A percentile compares a stretch with the other conserved stretches of the same genome.
Conservation (phyloP, 257 asterid genomes). For the Vinca minor region DNA sequence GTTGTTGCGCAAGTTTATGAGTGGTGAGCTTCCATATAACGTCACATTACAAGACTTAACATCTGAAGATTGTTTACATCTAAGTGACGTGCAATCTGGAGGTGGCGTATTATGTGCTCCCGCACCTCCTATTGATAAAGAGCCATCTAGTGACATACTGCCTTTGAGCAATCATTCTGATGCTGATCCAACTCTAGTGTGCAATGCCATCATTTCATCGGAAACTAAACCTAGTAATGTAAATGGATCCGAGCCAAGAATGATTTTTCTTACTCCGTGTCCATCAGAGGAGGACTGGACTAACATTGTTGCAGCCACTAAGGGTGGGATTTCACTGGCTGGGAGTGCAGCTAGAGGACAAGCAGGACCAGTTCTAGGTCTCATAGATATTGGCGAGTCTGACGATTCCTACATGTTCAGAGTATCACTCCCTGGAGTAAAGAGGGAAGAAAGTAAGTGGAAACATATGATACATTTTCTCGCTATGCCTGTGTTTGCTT, state of each 20-base stretch:
- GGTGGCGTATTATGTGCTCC: conserved; percentile 13
- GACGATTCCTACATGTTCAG: conserved; percentile 70
- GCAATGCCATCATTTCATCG: conserved; percentile 15
- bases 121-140: conserved; percentile 3
- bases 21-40: conserved; percentile 12
- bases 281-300: conserved; percentile 62
- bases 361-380: conserved; percentile 65
- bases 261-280: conserved; percentile 49
- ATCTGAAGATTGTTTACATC: conserved; percentile 14
- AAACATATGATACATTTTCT: background rate
- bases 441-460: conserved; percentile 70
- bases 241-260: conserved; percentile 31
- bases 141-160: conserved; percentile 11
- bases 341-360: conserved; percentile 70
- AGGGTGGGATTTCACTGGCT: conserved; percentile 45
- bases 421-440: conserved; percentile 86
- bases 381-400: conserved; percentile 64
- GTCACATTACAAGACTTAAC: conserved; percentile 11
- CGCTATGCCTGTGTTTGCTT: background rate
- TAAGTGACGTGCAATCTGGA: conserved; percentile 1
- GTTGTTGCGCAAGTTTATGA: conserved; percentile 16
- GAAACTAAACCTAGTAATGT: conserved; percentile 16
- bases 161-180: conserved; percentile 14
- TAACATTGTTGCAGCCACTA: conserved; percentile 43
- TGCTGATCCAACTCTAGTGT: conserved; percentile 11